Percentiles rank a stretch among this genome's conserved stretches.
These are phyloP conservation scores for Codiaeum variegatum DNA, from an alignment of 441 rosid species.

Conservation along the genomic window DNA sequence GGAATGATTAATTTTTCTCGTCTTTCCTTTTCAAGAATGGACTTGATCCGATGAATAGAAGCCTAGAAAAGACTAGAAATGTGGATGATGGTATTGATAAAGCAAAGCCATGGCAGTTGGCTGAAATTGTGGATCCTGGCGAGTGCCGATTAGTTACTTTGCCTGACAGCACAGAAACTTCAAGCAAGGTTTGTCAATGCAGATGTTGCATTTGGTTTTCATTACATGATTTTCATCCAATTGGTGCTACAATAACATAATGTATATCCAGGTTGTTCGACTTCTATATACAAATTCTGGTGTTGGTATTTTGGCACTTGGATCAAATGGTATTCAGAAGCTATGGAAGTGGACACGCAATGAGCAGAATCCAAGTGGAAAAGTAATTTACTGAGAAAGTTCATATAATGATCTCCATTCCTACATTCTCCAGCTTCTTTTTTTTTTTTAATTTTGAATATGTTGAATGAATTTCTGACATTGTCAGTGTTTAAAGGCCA, in stretches of 20 bases:
- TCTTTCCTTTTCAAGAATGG: constrained; percentile 52
- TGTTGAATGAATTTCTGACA: constrained; percentile 26
- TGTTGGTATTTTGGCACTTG: constrained; percentile 79
- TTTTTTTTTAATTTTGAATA: neutral
- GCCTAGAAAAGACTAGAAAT: constrained; percentile 56
- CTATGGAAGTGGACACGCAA: constrained; percentile 84
- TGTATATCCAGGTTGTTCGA: constrained; percentile 56
- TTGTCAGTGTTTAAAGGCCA: constrained; percentile 56
- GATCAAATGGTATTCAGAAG: constrained; percentile 75
- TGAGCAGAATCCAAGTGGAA: constrained; percentile 81
- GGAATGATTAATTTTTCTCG: constrained; percentile 16
- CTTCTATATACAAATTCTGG: constrained; percentile 87
- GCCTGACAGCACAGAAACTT: constrained; percentile 60
- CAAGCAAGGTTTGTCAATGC: constrained; percentile 58
- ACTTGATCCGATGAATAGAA: constrained; percentile 58
- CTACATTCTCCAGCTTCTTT: neutral
- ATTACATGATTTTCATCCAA: neutral
- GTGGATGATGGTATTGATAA: constrained; percentile 57
- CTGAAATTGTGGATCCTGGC: constrained; percentile 57
- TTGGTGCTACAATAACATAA: constrained; percentile 16
- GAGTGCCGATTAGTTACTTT: constrained; percentile 60
- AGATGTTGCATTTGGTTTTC: constrained; percentile 12
- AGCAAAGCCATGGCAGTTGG: constrained; percentile 65
- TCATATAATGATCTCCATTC: neutral
- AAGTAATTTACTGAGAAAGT: constrained; percentile 45